Conservation (phyloP, 1,139 yeast genomes). For the Debaryomyces udenii region DNA sequence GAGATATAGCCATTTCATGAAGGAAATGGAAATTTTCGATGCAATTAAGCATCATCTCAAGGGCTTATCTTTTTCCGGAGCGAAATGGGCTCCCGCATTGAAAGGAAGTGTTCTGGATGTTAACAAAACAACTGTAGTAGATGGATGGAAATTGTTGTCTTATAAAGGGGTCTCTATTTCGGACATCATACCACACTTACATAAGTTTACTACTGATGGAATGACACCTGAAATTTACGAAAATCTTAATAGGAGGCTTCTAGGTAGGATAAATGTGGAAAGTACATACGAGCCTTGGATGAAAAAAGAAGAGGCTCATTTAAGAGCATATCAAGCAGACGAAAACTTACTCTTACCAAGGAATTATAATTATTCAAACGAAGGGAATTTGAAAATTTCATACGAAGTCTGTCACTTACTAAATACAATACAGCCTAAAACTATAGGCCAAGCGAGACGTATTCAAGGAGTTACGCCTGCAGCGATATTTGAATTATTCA, state of each 20-base stretch:
- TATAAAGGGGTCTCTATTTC: conserved; percentile 38
- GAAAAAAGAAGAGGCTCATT: conserved; percentile 67
- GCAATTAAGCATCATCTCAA: conserved; percentile 49
- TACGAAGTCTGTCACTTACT: conserved; percentile 73
- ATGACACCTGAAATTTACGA: conserved; percentile 25
- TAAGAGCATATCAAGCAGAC: conserved; percentile 81
- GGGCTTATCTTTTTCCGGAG: conserved; percentile 50
- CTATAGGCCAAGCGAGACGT: conserved; percentile 92
- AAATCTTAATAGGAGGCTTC: conserved; percentile 53
- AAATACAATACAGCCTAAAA: conserved; percentile 78
- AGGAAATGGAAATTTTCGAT: conserved; percentile 52
- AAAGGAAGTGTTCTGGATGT: conserved; percentile 52
- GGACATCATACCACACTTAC: conserved; percentile 37
- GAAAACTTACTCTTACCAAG: conserved; percentile 71
- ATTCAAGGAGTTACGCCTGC: conserved; percentile 95
- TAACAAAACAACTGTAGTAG: conserved; percentile 32
- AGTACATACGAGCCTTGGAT: conserved; percentile 85
- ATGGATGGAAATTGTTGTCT: conserved; percentile 50
- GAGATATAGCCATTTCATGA: conserved; percentile 55
- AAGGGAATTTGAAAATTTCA: conserved; percentile 56
- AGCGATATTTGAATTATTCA: conserved; percentile 68
- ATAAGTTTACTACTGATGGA: conserved; percentile 20
- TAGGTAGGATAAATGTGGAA: conserved; percentile 70
- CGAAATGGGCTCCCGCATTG: conserved; percentile 61
- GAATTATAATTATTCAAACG: conserved; percentile 59